Evolutionary conservation across 192 early-diverging fungal genomes (phyloP), one percentile per base, ranked within the genome.

Genomic region (Glomus cerebriforme): DNA sequence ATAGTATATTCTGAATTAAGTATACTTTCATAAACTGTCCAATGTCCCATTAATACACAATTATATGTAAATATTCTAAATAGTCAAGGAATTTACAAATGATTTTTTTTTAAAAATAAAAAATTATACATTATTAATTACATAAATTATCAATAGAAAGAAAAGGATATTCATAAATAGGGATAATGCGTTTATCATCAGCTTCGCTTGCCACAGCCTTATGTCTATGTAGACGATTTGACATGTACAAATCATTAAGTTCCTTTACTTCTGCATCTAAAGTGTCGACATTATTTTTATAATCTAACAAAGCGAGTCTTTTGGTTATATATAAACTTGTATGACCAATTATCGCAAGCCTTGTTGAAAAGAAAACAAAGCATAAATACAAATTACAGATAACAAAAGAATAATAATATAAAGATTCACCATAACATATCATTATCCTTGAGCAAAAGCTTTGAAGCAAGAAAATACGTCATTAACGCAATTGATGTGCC

Each of bases 111-210:
- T n/a, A n/a, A n/a, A n/a, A n/a, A n/a, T n/a, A n/a, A n/a, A 7
- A 22, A 22, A 17, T n/a, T n/a, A 59, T n/a, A 59, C 22, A 59
- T n/a, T n/a, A 19, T 26, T 27, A 26, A 70, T 68, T 22, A 68
- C 3, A 9, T 37, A 22, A 59, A 59, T 59, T 13, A 59, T 8
- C 12, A 43, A 26, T 2, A 43, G 7, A 26, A 45, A 43, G 35
- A 22, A 70, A 70, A 70, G 68, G 68, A 70, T 70, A 70, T 70
- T 70, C 68, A 39, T 45, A 32, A 70, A 70, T 70, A 27, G 22
- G 35, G 7, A 45, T 45, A 47, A 70, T 70, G 1, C 39, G 17
- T 45, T 70, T 70, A n/a, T 70, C 37, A 47, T 45, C 68, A 27
- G 68, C 22, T 9, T 70, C n/a, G 17, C 29, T 13, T 32, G 68